Conservation (phyloP, 192 early-diverging fungal genomes). For the Umbelopsis ramanniana region DNA sequence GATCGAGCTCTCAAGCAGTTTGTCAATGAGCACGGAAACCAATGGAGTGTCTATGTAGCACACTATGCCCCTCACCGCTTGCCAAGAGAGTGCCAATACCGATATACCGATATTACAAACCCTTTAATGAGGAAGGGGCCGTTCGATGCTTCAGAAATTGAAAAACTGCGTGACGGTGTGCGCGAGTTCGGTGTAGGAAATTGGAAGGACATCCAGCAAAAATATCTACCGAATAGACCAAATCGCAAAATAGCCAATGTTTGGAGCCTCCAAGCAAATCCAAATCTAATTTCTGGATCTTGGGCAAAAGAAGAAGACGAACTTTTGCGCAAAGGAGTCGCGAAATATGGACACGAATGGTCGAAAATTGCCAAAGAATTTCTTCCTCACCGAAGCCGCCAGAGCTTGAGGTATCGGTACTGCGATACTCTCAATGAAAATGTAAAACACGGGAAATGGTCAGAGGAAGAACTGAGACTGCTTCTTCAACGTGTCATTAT, state of each 20-base stretch:
- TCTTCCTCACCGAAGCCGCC: constrained; percentile 12
- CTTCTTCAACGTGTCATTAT: constrained; percentile 30
- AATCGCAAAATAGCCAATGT: background rate
- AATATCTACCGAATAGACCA: constrained; percentile 29
- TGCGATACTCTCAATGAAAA: background rate
- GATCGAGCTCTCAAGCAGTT: background rate
- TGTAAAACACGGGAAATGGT: background rate
- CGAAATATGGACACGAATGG: constrained; percentile 21
- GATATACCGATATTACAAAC: background rate
- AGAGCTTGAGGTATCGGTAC: constrained; percentile 6
- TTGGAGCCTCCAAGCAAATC: constrained; percentile 17
- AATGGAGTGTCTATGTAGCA: background rate
- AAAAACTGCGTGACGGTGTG: constrained; percentile 19
- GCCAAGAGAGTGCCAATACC: background rate
- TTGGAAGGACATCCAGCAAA: constrained; percentile 10
- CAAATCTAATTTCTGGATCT: background rate
- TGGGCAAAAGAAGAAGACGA: constrained; percentile 32
- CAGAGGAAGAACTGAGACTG: constrained; percentile 25
- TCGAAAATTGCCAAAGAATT: constrained; percentile 19
- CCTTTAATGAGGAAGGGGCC: background rate
- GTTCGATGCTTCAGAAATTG: background rate
- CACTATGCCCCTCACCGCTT: constrained; percentile 10
- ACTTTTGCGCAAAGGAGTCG: constrained; percentile 5
- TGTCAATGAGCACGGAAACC: background rate
- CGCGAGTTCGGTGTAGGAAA: constrained; percentile 21